Evolutionary conservation across 805 yeast genomes (phyloP).

Genomic region (Ascoidea rubescens): DNA sequence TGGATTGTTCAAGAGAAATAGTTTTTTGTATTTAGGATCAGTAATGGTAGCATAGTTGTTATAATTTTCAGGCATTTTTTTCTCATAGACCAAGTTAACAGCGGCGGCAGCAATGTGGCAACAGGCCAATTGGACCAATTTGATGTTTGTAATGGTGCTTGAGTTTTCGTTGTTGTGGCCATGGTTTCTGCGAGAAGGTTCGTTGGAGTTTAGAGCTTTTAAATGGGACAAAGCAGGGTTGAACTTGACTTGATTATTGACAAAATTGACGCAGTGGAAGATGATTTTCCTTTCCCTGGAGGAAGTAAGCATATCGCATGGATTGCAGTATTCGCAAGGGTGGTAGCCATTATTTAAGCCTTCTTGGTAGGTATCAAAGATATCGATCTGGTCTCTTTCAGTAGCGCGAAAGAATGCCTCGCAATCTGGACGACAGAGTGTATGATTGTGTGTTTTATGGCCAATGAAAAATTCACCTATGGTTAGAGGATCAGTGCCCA

Average conservation of each 20-base stretch:
- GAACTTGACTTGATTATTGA: constrained; percentile 47
- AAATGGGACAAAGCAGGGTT: constrained; percentile 30
- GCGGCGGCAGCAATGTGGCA: constrained; percentile 78
- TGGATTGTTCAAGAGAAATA: constrained; percentile 2
- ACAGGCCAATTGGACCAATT: constrained; percentile 65
- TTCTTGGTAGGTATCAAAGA: constrained; percentile 25
- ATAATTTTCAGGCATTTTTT: constrained; percentile 1
- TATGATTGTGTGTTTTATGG: constrained; percentile 23
- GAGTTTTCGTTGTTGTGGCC: constrained; percentile 10
- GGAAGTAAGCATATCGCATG: constrained; percentile 20
- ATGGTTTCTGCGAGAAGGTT: constrained; percentile 10
- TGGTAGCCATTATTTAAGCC: constrained; percentile 31
- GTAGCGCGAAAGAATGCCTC: constrained; percentile 31
- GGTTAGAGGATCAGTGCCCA: constrained; percentile 40
- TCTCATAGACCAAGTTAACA: constrained; percentile 25
- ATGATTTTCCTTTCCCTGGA: constrained; percentile 13
- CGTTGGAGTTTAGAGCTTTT: constrained; percentile 20
- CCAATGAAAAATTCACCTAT: constrained; percentile 43
- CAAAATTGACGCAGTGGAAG: constrained; percentile 37
- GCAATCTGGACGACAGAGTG: constrained; percentile 57
- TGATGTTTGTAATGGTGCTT: constrained; percentile 17
- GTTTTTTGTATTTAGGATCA: constrained; percentile 6
- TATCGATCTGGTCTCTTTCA: constrained; percentile 26
- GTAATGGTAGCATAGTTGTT: neutral
- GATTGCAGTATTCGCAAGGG: constrained; percentile 45